These are phyloP conservation scores for Xylariaceae sp. DNA, from an alignment of 2,329 filamentous ascomycete genomes.

Conservation along the genomic window DNA sequence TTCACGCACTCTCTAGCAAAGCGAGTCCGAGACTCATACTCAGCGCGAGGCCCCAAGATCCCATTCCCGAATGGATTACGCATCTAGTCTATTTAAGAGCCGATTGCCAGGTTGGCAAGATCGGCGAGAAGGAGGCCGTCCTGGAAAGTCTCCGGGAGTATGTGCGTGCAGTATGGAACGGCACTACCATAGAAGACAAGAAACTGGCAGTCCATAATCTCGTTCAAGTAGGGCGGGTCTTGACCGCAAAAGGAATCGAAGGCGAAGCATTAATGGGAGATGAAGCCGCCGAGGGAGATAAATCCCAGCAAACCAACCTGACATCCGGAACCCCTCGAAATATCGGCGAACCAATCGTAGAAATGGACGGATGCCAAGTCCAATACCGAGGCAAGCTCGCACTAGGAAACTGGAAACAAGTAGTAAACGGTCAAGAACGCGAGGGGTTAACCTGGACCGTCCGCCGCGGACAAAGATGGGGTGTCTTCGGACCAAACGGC, in stretches of 20 bases:
- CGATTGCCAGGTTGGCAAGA: conserved; percentile 57
- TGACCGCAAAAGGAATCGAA: conserved; percentile 38
- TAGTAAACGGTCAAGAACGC: conserved; percentile 42
- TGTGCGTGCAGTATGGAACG: conserved; percentile 41
- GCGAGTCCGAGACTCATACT: conserved; percentile 68
- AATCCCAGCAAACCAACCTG: conserved; percentile 13
- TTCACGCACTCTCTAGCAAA: conserved; percentile 61
- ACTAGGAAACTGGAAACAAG: conserved; percentile 73
- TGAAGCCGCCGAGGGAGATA: conserved; percentile 19
- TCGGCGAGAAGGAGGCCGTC: conserved; percentile 61
- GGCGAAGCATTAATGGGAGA: conserved; percentile 34
- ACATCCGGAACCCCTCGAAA: conserved; percentile 10
- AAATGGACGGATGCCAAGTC: conserved; percentile 82
- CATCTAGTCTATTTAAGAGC: conserved; percentile 69
- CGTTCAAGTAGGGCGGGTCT: conserved; percentile 44
- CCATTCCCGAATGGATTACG: conserved; percentile 84
- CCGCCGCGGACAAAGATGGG: conserved; percentile 78
- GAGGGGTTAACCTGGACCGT: conserved; percentile 78
- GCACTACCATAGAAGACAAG: conserved; percentile 41
- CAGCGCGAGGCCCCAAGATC: conserved; percentile 77
- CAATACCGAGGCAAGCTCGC: conserved; percentile 72
- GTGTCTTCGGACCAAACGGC: conserved; percentile 87
- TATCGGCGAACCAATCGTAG: conserved; percentile 65
- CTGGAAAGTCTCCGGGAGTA: conserved; percentile 48
- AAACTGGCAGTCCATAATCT: conserved; percentile 44